Evolutionary conservation across 352 stramenopile species (phyloP), one percentile per base, ranked within the genome.

Genomic region (Lagenidium sp.): DNA sequence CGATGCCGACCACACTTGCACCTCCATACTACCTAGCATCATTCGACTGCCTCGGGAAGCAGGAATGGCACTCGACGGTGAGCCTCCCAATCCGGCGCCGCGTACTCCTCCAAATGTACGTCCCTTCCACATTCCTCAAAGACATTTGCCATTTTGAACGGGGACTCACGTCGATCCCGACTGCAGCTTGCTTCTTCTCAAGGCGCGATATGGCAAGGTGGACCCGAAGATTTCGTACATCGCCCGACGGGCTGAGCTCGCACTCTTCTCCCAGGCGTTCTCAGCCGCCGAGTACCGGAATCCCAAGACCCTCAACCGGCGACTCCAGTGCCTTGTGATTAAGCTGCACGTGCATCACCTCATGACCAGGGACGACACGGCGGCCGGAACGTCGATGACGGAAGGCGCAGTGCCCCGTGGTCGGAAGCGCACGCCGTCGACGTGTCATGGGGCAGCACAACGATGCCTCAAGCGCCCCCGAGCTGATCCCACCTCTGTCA

Each of bases 51-150:
- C n/a, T n/a, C n/a, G 24, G 36, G 18, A 60, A 60, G 47, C 44
- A 48, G 30, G 54, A 61, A 13, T 68, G 58, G 58, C 53, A 68
- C 25, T 37, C 53, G 12, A 20, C 45, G 18, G 45, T 42, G 28
- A 54, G 55, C 19, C 26, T 59, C 23, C 41, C 54, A 7, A 36
- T 53, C 42, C 58, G 58, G 3, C 58, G 58, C 21, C 57, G 50
- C 26, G 53, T 68, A 26, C 37, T 68, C n/a, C 49, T 68, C 12
- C 58, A 63, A 44, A 61, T 68, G 57, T 66, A 46, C 22, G 57
- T 58, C n/a, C n/a, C n/a, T n/a, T n/a, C n/a, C n/a, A n/a, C n/a
- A n/a, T n/a, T n/a, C n/a, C n/a, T n/a, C n/a, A n/a, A n/a, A n/a
- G n/a, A n/a, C n/a, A 18, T 31, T 12, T 34, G 31, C 23, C 28